Base-by-base conservation (phyloP, 2,329 filamentous ascomycete genomes). In the Penicillium sclerotiorum region DNA sequence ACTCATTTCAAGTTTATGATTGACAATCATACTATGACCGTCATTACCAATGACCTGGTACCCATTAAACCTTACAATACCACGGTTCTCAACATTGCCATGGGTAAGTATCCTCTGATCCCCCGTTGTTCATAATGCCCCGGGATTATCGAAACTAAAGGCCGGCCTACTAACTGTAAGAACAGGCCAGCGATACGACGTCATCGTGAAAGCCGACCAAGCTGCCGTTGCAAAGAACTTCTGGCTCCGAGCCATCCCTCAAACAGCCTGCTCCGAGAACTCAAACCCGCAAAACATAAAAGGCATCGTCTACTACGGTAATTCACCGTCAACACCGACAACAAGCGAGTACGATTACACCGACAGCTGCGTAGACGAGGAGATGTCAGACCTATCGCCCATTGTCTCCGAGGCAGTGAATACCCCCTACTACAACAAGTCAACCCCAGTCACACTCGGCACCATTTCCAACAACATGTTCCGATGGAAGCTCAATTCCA, bases 1-100 rank as follows among this genome's bases (percentile, higher is more conserved):
- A 64, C 45, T 0, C 33, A 47, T 11, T 47, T 36, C 33, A 47
- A 47, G 20, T 52, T 58, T 15, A 72, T 65, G 22, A 76, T 86
- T 73, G 60, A 86, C 80, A 78, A 76, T 2, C 85, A 88, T 66
- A 80, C 70, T 20, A 73, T 88, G 68, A 85, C 77, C 0, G 81
- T 88, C 49, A 83, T 88, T 46, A 77, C 84, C 18, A 81, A 81
- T 58, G 85, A 88, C 63, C 85, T 85, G 48, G 80, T 86, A 3
- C 74, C 79, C 1, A 71, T 87, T 28, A 63, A 81, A 55, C 85
- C 87, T 0, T 89, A 87, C 64, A 74, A 80, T 5, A 85, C 84
- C 0, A 73, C 80, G 5, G 77, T 83, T 3, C 73, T 88, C 17
- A 84, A 78, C 4, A 72, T 88, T 12, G 83, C 78, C 27, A 75